Evolutionary conservation across 441 rosid species (phyloP), one percentile per base, ranked within the genome.

Genomic region (Corymbia calophylla): DNA sequence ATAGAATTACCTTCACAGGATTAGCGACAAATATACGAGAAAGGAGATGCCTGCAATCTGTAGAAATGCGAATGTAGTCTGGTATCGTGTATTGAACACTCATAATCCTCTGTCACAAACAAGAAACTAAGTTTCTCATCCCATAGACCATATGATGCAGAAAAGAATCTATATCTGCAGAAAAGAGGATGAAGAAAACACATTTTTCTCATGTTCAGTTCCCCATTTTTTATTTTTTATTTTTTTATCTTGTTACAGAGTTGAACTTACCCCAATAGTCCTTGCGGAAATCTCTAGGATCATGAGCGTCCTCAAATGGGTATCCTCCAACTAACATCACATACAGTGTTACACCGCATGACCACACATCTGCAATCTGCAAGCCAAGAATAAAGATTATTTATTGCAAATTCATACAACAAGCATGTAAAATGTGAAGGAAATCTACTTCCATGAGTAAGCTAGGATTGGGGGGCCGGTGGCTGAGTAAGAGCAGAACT

Each of bases 331-430:
- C 96, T 91, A 95, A 91, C 97, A 95, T 95, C 89, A 95, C 96
- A 58, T 95, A 95, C 31, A 95, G 88, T 25, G 97, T 95, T 90
- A 95, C 97, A 53, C 96, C 97, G 89, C 96, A 94, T 18, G 97
- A 95, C 97, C 97, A 95, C 87, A 95, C 96, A 93, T 95, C 97
- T 89, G 97, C 93, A 92, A 92, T 92, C 97, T 95, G 89, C 88
- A 88, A 86, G 35, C 10, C 88, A 81, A 53, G 4, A 87, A 86
- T 87, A 9, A 51, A 77, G 31, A 62, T 47, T 49, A 32, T 47
- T 53, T 32, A 87, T 44, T 53, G 21, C 60, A 29, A 53, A 86
- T 29, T 86, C 18, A 6, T 77, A 13, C 51, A 44, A 4, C 51
- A 77, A 6, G 51, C 16, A 12, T 0, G 3, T 77, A 47, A 47